Percentiles rank a stretch among this genome's conserved stretches.
These are phyloP conservation scores for Brasilioporus rufonigricans DNA, from an alignment of 768 basidiomycete species.

Conservation along the genomic window DNA sequence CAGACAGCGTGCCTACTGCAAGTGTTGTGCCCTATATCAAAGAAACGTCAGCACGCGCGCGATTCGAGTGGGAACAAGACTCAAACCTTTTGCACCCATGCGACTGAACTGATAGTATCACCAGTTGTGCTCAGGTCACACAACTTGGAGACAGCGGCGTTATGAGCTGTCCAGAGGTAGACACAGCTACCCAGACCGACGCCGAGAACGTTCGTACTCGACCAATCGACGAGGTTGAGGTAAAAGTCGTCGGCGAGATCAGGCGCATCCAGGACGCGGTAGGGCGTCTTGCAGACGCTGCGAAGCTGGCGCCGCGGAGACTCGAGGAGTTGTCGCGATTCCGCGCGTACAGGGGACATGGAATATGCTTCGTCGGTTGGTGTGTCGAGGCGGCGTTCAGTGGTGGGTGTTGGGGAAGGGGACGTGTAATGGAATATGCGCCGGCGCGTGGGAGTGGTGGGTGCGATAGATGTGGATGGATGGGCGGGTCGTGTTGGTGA, in stretches of 20 bases:
- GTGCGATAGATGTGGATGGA: conserved; percentile 37
- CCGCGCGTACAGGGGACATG: conserved; percentile 83
- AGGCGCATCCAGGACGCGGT: conserved; percentile 94
- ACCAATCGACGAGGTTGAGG: conserved; percentile 97
- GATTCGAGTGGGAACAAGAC: background rate
- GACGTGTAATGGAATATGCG: conserved; percentile 71
- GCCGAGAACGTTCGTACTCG: conserved; percentile 89
- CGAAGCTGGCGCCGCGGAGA: conserved; percentile 80
- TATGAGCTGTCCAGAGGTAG: conserved; percentile 96
- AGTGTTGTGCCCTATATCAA: conserved; percentile 70
- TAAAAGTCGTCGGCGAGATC: conserved; percentile 99
- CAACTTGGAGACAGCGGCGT: conserved; percentile 87
- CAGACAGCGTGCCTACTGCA: conserved; percentile 90
- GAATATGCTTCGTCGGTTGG: conserved; percentile 89
- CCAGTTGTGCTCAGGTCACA: conserved; percentile 68
- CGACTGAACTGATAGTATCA: conserved; percentile 83
- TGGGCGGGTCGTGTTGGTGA: conserved; percentile 55
- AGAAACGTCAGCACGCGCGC: background rate
- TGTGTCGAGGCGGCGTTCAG: conserved; percentile 61
- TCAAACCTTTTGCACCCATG: conserved; percentile 81
- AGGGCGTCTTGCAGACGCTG: conserved; percentile 90
- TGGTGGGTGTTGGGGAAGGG: conserved; percentile 52
- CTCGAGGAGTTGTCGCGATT: conserved; percentile 78
- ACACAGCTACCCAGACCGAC: conserved; percentile 92
- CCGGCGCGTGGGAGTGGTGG: conserved; percentile 46